Evolutionary conservation across 225 moss, liverwort and hornwort species (phyloP).

Genomic region (Pseudoscleropodium purum): DNA sequence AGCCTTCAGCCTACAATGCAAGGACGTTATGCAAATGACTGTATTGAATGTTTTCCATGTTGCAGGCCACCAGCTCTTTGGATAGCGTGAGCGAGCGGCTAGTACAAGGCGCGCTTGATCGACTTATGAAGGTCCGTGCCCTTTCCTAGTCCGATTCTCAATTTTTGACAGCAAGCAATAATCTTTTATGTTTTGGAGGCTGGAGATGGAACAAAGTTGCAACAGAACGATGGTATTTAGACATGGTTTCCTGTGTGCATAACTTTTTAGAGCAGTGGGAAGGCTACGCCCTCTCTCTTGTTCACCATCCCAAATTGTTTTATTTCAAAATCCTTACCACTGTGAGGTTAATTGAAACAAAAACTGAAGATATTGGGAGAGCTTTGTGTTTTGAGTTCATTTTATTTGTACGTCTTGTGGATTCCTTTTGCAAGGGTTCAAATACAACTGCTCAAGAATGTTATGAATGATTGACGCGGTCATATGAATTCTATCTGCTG

Average conservation of each 20-base stretch:
- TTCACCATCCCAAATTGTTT: not conserved
- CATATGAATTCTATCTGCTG: not conserved
- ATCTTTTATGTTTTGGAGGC: not conserved
- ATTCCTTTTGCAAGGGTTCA: not conserved
- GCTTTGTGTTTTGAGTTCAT: not conserved
- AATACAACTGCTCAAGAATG: not conserved
- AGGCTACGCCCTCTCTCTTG: not conserved
- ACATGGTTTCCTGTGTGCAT: not conserved
- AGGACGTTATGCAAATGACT: not conserved
- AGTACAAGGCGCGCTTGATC: conserved; percentile 81
- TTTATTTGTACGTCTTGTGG: not conserved
- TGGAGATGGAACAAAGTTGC: not conserved
- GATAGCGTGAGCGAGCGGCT: conserved; percentile 97
- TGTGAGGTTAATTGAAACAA: not conserved
- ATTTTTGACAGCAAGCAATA: not conserved
- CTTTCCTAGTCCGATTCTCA: not conserved
- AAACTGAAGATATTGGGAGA: not conserved
- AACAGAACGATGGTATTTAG: not conserved
- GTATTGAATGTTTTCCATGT: not conserved
- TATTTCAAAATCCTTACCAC: not conserved
- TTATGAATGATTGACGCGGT: not conserved
- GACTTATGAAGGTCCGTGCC: conserved; percentile 73
- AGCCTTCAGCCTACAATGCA: not conserved
- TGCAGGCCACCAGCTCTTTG: conserved; percentile 91
- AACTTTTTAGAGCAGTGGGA: not conserved